Base-by-base conservation (phyloP, 2,329 filamentous ascomycete genomes). In the Cladophialophora psammophila region DNA sequence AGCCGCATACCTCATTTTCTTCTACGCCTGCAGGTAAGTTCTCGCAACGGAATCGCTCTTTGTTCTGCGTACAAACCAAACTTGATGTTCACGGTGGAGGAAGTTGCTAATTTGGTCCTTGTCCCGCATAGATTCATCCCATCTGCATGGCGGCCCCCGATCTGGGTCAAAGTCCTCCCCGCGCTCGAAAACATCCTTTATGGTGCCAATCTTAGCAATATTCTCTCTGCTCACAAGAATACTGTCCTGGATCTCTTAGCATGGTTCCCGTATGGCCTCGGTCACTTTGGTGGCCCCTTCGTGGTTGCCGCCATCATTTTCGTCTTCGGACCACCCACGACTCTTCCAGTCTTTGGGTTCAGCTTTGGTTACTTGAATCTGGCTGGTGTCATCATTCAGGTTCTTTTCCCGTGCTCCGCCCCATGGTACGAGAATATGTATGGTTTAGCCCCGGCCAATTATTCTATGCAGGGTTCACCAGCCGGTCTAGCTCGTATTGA, bases 341-440 rank as follows among this genome's bases (percentile, higher is more conserved):
- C 91, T 0, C 86, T 92, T 0, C 92, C 93, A 9, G 89, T 93
- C 18, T 97, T 94, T 76, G 93, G 92, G 15, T 90, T 90, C 73
- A 88, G 90, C 59, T 97, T 97, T 74, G 94, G 94, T 66, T 97
- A 94, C 85, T 91, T 97, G 88, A 95, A 93, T 80, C 87, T 97
- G 70, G 83, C 90, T 12, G 94, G 93, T 61, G 94, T 97, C 64
- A 87, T 90, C 36, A 94, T 96, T 71, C 94, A 97, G 81, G 85
- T 97, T 62, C 80, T 93, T 69, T 96, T 97, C 80, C 94, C 94
- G 1, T 97, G 94, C 83, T 95, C 94, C 31, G 92, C 94, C 32
- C 94, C 94, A 1, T 98, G 94, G 94, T 98, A 97, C 76, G 94
- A 97, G 84, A 96, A 95, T 79, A 85, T 91, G 75, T 93, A 97